Conservation (phyloP, 441 rosid species). For the Eruca vesicaria region DNA sequence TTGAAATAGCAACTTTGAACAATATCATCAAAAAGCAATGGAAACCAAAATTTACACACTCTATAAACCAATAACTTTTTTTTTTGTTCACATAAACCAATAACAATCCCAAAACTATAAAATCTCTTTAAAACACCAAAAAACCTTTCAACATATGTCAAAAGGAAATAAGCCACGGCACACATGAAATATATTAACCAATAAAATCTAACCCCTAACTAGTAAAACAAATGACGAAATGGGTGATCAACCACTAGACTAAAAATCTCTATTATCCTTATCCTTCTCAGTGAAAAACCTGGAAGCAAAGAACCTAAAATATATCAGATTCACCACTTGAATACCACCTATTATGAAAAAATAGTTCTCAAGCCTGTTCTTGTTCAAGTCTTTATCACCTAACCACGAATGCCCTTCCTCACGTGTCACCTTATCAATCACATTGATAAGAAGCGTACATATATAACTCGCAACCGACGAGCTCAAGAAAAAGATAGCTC, state of each 20-base stretch:
- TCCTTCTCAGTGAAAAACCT: slow-evolving; percentile 17
- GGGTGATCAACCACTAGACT: not conserved
- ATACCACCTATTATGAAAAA: slow-evolving; percentile 41
- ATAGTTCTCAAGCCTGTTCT: slow-evolving; percentile 43
- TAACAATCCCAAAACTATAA: not conserved
- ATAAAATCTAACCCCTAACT: not conserved
- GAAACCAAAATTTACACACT: not conserved
- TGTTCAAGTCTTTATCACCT: slow-evolving; percentile 48
- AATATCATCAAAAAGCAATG: not conserved
- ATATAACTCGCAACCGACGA: slow-evolving; percentile 43
- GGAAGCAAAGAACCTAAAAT: slow-evolving; percentile 42
- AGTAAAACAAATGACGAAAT: not conserved
- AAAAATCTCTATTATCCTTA: not conserved
- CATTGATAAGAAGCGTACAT: slow-evolving; percentile 37
- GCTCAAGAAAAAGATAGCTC: slow-evolving; percentile 61
- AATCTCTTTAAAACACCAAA: not conserved
- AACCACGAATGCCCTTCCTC: slow-evolving; percentile 35
- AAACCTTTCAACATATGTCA: not conserved
- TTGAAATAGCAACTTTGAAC: not conserved
- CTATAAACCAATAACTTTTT: not conserved
- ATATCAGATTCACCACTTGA: slow-evolving; percentile 35
- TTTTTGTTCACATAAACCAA: too few species aligned
- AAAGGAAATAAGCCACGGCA: not conserved
- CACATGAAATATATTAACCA: not conserved
- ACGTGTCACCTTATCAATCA: slow-evolving; percentile 31